Conservation (phyloP, 148 eudicot species). For the Cornus suecica region DNA sequence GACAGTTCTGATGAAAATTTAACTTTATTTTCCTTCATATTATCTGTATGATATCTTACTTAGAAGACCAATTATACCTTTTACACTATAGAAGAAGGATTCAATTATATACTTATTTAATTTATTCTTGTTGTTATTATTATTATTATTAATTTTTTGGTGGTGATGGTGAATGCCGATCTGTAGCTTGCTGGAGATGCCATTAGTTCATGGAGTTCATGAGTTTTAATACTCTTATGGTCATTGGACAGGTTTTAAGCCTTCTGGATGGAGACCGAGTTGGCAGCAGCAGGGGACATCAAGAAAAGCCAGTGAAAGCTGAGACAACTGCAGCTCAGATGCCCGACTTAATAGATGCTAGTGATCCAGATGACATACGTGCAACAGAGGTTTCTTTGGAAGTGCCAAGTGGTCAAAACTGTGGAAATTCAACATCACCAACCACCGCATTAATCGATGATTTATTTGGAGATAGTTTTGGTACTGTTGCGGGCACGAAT, state of each 20-base stretch:
- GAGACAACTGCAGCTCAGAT: constrained; percentile 42
- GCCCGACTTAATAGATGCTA: constrained; percentile 86
- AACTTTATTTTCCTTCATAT: not conserved
- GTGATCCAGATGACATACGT: constrained; percentile 52
- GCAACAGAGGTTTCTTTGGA: constrained; percentile 37
- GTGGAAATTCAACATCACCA: constrained; percentile 23
- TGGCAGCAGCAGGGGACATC: constrained; percentile 31
- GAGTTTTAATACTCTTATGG: not conserved
- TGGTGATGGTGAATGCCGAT: not conserved
- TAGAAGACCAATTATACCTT: not conserved
- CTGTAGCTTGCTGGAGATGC: not conserved
- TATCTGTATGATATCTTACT: not conserved
- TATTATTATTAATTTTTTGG: too few species aligned
- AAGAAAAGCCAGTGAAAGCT: constrained; percentile 36
- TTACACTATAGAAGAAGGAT: not conserved
- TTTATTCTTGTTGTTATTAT: too few species aligned
- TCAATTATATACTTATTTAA: too few species aligned
- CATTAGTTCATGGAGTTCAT: not conserved
- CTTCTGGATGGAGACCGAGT: constrained; percentile 60
- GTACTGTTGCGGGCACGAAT: constrained; percentile 32
- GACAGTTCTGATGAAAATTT: not conserved
- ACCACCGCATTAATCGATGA: constrained; percentile 65
- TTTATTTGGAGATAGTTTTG: constrained; percentile 55
- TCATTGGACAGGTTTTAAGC: constrained; percentile 60
- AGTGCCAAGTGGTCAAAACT: constrained; percentile 32